Base-by-base conservation (phyloP, 2,329 filamentous ascomycete species). In the Trichoderma lentiforme region DNA sequence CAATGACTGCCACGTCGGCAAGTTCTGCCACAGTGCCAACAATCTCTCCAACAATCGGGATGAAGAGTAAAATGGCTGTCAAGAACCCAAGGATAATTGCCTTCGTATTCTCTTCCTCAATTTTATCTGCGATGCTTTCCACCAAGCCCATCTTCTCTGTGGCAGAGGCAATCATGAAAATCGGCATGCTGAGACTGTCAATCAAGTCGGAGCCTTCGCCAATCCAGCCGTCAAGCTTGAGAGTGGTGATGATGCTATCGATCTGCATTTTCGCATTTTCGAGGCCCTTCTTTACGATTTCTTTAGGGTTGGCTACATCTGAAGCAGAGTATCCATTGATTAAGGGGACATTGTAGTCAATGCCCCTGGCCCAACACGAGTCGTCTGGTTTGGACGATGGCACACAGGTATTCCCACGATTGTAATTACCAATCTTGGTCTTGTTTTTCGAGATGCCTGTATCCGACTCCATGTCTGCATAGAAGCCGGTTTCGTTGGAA, bases 41-140 rank as follows among this genome's bases (percentile, higher is more conserved):
- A 24, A 57, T 24, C 51, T 72, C 47, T 24, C 63, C 63, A 24
- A 66, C n/a, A 24, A 66, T 53, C 21, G 66, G 57, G 39, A 70
- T 62, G 34, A 70, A 64, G 24, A 72, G 30, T 3, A 68, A 60
- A 36, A 72, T 57, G 28, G 57, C 58, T 12, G 47, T 64, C 6
- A 68, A 18, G 6, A 69, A 58, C 12, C 6, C 56, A 26, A 66
- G 43, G 6, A 66, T 66, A n/a, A 66, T 5, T 6, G 63, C 43
- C 34, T 66, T 66, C 47, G 11, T 56, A 30, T 56, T 66, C 51
- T 15, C 63, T 30, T 66, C 63, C 7, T 66, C 63, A 34, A 66
- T 66, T 15, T 66, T 56, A 14, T 66, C 63, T 6, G 63, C 53
- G 43, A 43, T 32, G 11, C 26, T 36, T 18, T 56, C 57, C 12